Percentiles rank a stretch among this genome's conserved stretches.
These are phyloP conservation scores for Vitis riparia DNA, from an alignment of 164 flowering plant species.

Conservation along the genomic window DNA sequence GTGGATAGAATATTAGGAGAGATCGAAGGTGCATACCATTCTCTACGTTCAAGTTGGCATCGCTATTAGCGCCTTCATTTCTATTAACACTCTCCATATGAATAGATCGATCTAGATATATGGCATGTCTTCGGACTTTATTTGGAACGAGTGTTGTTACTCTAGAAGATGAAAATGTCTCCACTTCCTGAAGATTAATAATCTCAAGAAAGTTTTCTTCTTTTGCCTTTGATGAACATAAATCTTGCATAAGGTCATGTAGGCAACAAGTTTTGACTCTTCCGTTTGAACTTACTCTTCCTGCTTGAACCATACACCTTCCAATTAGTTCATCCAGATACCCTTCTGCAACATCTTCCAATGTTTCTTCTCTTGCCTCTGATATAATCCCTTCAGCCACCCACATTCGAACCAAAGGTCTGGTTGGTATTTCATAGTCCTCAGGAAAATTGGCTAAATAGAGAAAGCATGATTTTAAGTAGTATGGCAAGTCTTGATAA, in stretches of 20 bases:
- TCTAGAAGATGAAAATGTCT: not conserved
- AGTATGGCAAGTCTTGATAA: conserved; percentile 30
- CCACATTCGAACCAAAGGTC: conserved; percentile 24
- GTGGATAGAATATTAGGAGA: too few species aligned
- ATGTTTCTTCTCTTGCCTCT: not conserved
- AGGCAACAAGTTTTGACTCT: conserved; percentile 19
- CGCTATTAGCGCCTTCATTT: too few species aligned
- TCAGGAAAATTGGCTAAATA: conserved; percentile 30
- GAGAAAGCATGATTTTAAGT: conserved; percentile 37
- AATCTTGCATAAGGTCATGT: conserved; percentile 35
- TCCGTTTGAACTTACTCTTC: not conserved
- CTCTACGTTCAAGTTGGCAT: too few species aligned
- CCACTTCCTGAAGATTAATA: not conserved
- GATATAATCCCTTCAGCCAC: conserved; percentile 34
- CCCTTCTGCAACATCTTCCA: conserved; percentile 30
- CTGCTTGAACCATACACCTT: conserved; percentile 27
- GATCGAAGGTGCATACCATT: too few species aligned
- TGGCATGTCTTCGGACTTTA: conserved; percentile 14
- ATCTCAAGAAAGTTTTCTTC: conserved; percentile 19
- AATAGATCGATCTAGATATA: not conserved
- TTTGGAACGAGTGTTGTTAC: not conserved
- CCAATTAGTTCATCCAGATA: conserved; percentile 17
- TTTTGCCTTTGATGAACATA: conserved; percentile 22
- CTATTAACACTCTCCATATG: too few species aligned
- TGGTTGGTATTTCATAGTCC: conserved; percentile 12